These are phyloP conservation scores for Backusella macrospora DNA, from an alignment of 192 early-diverging fungal species.

Conservation along the genomic window DNA sequence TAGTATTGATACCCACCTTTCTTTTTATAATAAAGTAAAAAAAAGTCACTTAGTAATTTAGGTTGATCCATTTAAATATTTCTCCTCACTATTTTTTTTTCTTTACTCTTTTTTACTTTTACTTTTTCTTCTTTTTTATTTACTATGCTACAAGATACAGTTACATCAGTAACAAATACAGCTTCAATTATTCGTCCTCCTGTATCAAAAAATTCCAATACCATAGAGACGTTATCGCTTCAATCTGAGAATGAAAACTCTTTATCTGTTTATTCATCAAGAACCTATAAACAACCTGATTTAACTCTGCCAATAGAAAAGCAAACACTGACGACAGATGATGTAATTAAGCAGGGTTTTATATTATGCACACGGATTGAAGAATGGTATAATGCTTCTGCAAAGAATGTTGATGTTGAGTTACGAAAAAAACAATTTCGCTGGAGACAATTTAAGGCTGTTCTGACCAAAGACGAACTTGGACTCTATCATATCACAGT, in stretches of 20 bases:
- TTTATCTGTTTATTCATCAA: not conserved
- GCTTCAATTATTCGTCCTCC: not conserved
- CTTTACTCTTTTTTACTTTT: not conserved
- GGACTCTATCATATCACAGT: not conserved
- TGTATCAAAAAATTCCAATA: not conserved
- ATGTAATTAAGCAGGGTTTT: not conserved
- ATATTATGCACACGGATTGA: not conserved
- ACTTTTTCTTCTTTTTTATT: not conserved
- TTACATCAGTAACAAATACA: not conserved
- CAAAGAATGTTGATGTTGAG: not conserved
- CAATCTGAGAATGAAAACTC: constrained; percentile 3
- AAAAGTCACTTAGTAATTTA: not conserved
- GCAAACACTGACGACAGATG: not conserved
- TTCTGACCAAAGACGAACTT: not conserved
- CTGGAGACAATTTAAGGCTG: not conserved
- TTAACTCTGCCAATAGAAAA: not conserved
- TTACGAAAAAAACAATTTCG: not conserved
- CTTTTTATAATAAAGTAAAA: not conserved
- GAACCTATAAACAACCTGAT: not conserved
- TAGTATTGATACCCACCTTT: not conserved
- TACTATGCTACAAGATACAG: not conserved
- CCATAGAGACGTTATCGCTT: not conserved
- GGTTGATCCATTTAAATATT: not conserved
- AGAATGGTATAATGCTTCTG: not conserved
- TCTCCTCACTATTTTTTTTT: not conserved